Evolutionary conservation across 441 rosid species (phyloP).

Genomic region (Aleurites moluccanus): DNA sequence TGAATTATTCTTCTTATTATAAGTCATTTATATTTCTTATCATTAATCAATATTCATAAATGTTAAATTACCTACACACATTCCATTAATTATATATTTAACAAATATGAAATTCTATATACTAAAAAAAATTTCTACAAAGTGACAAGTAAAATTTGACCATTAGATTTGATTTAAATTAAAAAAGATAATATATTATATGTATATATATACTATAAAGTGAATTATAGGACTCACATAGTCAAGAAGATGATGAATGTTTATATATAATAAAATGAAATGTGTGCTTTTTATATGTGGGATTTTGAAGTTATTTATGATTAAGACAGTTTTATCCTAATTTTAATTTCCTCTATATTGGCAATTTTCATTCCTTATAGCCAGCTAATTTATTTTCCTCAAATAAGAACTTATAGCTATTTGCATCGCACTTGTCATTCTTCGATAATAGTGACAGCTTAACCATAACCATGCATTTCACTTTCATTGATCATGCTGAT

Average conservation of each 20-base stretch:
- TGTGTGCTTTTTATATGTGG: conserved; percentile 8
- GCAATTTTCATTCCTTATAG: conserved; percentile 20
- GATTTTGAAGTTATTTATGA: conserved; percentile 18
- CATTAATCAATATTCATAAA: no score
- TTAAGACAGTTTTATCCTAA: conserved; percentile 19
- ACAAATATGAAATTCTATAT: no score
- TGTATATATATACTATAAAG: background rate
- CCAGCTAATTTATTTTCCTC: conserved; percentile 16
- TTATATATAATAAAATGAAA: background rate
- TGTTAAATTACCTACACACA: no score
- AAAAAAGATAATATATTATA: no score
- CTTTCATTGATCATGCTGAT: conserved; percentile 25
- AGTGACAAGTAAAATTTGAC: conserved; percentile 18
- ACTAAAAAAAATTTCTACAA: background rate
- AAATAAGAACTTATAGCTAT: conserved; percentile 14
- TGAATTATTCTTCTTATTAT: no score
- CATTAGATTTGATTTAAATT: no score
- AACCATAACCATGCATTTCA: conserved; percentile 38
- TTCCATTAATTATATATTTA: no score
- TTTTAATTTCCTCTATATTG: conserved; percentile 15
- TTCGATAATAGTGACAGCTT: conserved; percentile 49
- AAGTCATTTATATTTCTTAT: no score
- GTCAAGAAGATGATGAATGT: conserved; percentile 15
- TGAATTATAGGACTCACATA: background rate
- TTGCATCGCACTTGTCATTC: conserved; percentile 43